Conservation (phyloP, 2,329 filamentous ascomycete genomes). For the Penicillium paneum region DNA sequence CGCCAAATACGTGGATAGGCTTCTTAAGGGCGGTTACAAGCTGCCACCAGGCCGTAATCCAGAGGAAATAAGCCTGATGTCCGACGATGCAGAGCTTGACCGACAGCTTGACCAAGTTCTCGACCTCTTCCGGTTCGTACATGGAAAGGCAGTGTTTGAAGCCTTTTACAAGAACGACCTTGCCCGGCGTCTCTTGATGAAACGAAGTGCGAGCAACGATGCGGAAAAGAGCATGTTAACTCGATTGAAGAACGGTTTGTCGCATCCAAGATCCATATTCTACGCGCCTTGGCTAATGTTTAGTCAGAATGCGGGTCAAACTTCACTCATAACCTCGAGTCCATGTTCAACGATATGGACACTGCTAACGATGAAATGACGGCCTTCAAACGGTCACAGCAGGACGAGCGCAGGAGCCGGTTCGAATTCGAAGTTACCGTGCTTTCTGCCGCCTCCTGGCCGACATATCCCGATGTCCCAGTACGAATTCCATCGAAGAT, state of each 20-base stretch:
- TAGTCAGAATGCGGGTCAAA: conserved; percentile 75
- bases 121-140: conserved; percentile 92
- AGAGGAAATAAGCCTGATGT: conserved; percentile 59
- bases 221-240: conserved; percentile 94
- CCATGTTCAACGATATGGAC: conserved; percentile 99
- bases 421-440: conserved; percentile 70
- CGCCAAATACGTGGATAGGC: conserved; percentile 89
- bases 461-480: conserved; percentile 74
- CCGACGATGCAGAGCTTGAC: conserved; percentile 90
- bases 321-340: conserved; percentile 96
- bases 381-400: conserved; percentile 69
- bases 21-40: conserved; percentile 83
- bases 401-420: conserved; percentile 56
- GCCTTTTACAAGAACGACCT: conserved; percentile 99
- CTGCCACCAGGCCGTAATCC: conserved; percentile 36
- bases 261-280: neutral
- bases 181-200: conserved; percentile 83
- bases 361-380: conserved; percentile 87
- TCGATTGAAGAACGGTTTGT: conserved; percentile 70
- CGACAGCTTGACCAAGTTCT: conserved; percentile 88
- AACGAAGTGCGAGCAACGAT: conserved; percentile 86
- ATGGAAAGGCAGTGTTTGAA: conserved; percentile 96
- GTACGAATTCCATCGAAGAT: conserved; percentile 75
- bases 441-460: conserved; percentile 89
- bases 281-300: conserved; percentile 4